Conservation (phyloP, 331 rosid genomes). For the Quercus tomentella region DNA sequence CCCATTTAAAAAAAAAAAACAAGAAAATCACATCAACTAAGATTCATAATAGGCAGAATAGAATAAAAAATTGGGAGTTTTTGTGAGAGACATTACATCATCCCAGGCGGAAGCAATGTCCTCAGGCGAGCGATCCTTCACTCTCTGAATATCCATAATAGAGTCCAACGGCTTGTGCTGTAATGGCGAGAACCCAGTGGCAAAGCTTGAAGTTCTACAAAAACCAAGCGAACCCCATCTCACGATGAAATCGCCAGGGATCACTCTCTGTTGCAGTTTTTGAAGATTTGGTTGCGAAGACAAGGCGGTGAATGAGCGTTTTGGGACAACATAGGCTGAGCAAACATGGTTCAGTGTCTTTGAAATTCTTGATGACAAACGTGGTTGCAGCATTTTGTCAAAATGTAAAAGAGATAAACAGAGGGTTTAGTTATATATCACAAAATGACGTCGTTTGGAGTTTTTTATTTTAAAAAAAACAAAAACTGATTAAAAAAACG, state of each 20-base stretch:
- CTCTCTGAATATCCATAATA: slow-evolving; percentile 64
- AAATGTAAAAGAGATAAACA: not conserved
- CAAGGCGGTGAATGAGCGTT: slow-evolving; percentile 25
- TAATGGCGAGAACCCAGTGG: slow-evolving; percentile 75
- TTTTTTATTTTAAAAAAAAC: no score
- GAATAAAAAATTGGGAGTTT: not conserved
- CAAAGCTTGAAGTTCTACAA: slow-evolving; percentile 61
- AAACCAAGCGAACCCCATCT: slow-evolving; percentile 82
- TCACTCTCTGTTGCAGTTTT: slow-evolving; percentile 31
- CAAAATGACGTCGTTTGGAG: no score
- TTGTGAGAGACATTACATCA: slow-evolving; percentile 54
- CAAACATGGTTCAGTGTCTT: slow-evolving; percentile 23
- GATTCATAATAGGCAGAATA: not conserved
- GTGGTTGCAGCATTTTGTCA: slow-evolving; percentile 39
- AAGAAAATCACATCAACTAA: no score
- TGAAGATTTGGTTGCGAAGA: slow-evolving; percentile 11
- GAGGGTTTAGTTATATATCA: no score
- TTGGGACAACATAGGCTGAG: not conserved
- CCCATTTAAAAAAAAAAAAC: not conserved
- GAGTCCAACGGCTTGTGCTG: slow-evolving; percentile 73
- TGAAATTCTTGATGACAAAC: slow-evolving; percentile 30
- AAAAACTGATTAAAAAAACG: no score
- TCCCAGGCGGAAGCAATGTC: slow-evolving; percentile 82
- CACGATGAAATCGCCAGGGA: slow-evolving; percentile 44
- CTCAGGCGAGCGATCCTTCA: slow-evolving; percentile 62